phyloP scores from a whole-genome alignment of 1,284 basidiomycete species.

The Sanghuangporus baumii region DNA sequence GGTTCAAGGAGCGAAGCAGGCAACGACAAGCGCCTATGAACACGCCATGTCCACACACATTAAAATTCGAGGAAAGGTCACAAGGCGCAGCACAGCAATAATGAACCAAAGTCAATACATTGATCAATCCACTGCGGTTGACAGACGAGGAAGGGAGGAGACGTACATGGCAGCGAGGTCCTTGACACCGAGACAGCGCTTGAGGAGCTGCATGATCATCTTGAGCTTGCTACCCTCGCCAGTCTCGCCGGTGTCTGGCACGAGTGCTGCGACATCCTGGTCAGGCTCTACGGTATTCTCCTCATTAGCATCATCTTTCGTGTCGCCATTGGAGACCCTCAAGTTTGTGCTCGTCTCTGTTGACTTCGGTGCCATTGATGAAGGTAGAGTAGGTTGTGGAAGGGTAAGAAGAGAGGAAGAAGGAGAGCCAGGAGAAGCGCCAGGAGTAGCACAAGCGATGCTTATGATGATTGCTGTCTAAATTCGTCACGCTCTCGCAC shows the following conservation, averaged over 20 bases:
- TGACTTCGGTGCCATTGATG: neutral
- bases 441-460: neutral
- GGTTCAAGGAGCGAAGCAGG: constrained; percentile 89
- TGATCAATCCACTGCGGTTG: neutral
- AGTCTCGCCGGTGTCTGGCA: constrained; percentile 68
- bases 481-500: neutral
- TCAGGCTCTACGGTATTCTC: constrained; percentile 15
- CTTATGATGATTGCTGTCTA: neutral
- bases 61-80: too few species aligned
- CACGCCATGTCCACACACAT: too few species aligned
- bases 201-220: constrained; percentile 84
- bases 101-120: too few species aligned
- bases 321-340: neutral
- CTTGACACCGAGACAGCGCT: constrained; percentile 84
- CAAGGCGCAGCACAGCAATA: too few species aligned
- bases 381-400: neutral
- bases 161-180: constrained; percentile 86
- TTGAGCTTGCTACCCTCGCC: constrained; percentile 87
- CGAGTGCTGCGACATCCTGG: constrained; percentile 55
- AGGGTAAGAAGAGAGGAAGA: neutral
- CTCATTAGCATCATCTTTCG: neutral
- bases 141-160: neutral
- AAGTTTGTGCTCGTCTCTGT: neutral
- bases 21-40: constrained; percentile 73
- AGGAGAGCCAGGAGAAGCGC: too few species aligned